Evolutionary conservation across 2,329 filamentous ascomycete species (phyloP).

Genomic region (Dothistroma pini): DNA sequence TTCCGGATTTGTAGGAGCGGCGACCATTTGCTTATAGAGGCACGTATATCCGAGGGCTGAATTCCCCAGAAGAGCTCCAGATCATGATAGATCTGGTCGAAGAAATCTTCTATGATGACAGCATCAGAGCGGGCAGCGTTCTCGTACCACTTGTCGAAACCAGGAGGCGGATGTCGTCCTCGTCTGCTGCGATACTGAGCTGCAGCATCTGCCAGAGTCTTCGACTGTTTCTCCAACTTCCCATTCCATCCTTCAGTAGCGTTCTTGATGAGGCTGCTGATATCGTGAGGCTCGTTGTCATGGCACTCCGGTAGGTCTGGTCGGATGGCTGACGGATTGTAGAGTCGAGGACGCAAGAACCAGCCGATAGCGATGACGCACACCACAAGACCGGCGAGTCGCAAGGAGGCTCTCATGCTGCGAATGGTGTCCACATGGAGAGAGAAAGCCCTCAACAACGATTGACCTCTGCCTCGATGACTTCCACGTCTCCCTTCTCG

Average conservation of each 20-base stretch:
- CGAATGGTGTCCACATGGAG: not conserved
- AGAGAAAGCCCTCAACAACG: not conserved
- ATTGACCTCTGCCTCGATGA: not conserved
- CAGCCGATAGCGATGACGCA: not conserved
- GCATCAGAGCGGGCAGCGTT: conserved; percentile 39
- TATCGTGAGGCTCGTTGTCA: not conserved
- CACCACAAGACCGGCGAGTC: not conserved
- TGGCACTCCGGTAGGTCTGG: not conserved
- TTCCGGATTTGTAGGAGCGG: not conserved
- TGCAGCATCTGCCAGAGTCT: not conserved
- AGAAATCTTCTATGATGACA: conserved; percentile 45
- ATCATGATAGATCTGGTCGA: conserved; percentile 48
- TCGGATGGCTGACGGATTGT: not conserved
- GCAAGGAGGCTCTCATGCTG: not conserved
- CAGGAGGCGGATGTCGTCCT: conserved; percentile 46
- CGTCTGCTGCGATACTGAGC: conserved; percentile 38
- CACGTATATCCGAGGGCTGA: conserved; percentile 36
- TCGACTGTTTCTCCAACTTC: not conserved
- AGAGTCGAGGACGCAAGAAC: not conserved
- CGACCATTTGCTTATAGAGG: not conserved
- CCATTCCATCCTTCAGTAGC: not conserved
- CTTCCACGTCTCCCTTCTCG: too few species aligned
- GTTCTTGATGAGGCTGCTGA: not conserved
- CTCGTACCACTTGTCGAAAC: conserved; percentile 45
- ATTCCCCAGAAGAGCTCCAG: conserved; percentile 46